These are phyloP conservation scores for Graphiopsis chlorocephala DNA, from an alignment of 2,329 filamentous ascomycete genomes.

Conservation along the genomic window DNA sequence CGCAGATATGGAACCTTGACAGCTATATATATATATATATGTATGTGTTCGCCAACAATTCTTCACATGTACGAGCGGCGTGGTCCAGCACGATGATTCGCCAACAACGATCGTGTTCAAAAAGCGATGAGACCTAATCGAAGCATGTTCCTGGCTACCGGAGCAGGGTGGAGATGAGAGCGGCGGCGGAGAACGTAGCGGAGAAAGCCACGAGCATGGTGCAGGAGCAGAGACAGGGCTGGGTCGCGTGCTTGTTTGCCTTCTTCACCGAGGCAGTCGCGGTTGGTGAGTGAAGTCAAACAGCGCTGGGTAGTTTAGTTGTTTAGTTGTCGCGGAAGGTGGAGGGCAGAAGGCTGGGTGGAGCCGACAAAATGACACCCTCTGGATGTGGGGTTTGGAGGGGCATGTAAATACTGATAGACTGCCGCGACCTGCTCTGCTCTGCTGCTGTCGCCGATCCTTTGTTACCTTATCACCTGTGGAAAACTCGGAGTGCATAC, in stretches of 20 bases:
- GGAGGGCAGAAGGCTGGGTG: background rate
- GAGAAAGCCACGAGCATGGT: background rate
- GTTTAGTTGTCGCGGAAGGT: background rate
- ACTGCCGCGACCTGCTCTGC: background rate
- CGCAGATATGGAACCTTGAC: background rate
- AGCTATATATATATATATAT: background rate
- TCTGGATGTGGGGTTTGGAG: background rate
- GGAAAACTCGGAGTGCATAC: background rate
- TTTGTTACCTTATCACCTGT: background rate
- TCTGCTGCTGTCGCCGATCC: background rate
- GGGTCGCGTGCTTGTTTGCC: background rate
- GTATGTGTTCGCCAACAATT: background rate
- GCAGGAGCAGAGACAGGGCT: background rate
- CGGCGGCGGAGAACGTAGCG: background rate
- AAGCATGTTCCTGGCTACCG: background rate
- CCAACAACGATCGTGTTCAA: background rate
- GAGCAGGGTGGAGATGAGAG: background rate
- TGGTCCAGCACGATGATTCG: background rate
- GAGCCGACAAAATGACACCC: background rate
- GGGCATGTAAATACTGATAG: conserved; percentile 1
- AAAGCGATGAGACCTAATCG: background rate
- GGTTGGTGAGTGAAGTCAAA: background rate
- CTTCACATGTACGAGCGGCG: background rate
- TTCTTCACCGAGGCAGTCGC: background rate
- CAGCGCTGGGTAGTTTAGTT: background rate